Conservation (phyloP, 176 grass and related monocot genomes). For the Hsuehochloa calcarea region DNA sequence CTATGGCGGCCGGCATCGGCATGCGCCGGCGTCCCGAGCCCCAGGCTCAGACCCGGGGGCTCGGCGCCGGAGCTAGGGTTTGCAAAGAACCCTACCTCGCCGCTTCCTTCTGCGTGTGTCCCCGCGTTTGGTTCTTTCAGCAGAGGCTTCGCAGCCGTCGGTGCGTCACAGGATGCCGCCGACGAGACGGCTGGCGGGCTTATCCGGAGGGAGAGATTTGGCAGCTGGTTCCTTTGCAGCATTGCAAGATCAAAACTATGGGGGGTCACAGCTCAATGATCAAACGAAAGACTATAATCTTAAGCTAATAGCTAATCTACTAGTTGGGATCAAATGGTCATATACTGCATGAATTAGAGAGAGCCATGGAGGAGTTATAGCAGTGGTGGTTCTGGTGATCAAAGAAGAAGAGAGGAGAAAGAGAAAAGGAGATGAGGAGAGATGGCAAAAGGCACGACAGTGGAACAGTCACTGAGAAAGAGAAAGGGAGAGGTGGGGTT, state of each 20-base stretch:
- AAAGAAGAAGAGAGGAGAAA: background rate
- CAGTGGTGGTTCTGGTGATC: constrained; percentile 35
- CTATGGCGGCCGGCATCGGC: background rate
- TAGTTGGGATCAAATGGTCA: constrained; percentile 18
- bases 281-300: background rate
- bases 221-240: constrained; percentile 47
- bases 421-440: constrained; percentile 21
- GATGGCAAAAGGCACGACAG: constrained; percentile 36
- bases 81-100: constrained; percentile 44
- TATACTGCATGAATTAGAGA: constrained; percentile 1
- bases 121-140: constrained; percentile 19
- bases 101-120: constrained; percentile 32
- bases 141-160: constrained; percentile 15
- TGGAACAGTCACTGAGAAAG: constrained; percentile 54
- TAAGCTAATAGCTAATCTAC: background rate
- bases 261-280: constrained; percentile 3
- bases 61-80: constrained; percentile 44
- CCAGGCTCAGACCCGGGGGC: constrained; percentile 45
- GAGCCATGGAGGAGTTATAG: constrained; percentile 18
- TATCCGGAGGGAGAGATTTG: constrained; percentile 80
- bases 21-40: constrained; percentile 27
- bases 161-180: background rate
- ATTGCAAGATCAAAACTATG: constrained; percentile 38
- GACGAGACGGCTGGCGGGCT: constrained; percentile 50
- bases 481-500: constrained; percentile 28